A percentile compares a stretch with the other conserved stretches of the same genome.
These are phyloP conservation scores for Neoarthrinium moseri DNA, from an alignment of 2,329 filamentous ascomycete species.

Conservation along the genomic window DNA sequence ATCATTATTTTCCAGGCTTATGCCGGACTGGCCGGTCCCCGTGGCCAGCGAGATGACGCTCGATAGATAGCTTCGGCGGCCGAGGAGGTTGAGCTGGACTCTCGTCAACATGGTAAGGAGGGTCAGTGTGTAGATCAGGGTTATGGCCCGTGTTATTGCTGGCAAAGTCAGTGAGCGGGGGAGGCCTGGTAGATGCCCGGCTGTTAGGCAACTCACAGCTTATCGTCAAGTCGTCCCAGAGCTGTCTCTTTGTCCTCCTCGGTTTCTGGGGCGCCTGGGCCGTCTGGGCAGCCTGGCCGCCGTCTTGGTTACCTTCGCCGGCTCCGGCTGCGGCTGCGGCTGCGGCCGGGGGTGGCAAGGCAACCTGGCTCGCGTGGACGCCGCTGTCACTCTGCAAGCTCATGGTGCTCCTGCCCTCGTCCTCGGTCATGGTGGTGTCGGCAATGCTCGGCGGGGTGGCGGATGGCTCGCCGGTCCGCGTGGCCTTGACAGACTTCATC, in stretches of 20 bases:
- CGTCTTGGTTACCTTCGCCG: slow-evolving; percentile 41
- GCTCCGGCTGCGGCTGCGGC: no score
- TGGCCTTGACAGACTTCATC: slow-evolving; percentile 75
- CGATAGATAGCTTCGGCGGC: slow-evolving; percentile 90
- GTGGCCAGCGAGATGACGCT: slow-evolving; percentile 90
- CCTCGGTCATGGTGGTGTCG: slow-evolving; percentile 75
- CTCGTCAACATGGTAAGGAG: slow-evolving; percentile 89
- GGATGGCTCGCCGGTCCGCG: slow-evolving; percentile 53
- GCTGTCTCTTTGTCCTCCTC: slow-evolving; percentile 80
- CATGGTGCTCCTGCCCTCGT: slow-evolving; percentile 74
- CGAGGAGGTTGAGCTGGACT: slow-evolving; percentile 95
- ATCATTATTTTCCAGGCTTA: slow-evolving; percentile 90
- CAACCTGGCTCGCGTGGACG: slow-evolving; percentile 77
- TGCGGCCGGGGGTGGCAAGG: slow-evolving; percentile 51
- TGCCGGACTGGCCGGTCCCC: slow-evolving; percentile 69
- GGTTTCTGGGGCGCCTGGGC: slow-evolving; percentile 48
- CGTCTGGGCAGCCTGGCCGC: slow-evolving; percentile 31
- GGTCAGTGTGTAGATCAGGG: slow-evolving; percentile 85
- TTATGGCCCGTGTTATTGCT: slow-evolving; percentile 91
- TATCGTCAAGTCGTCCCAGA: slow-evolving; percentile 98
- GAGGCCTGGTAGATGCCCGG: not conserved
- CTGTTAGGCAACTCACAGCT: slow-evolving; percentile 62
- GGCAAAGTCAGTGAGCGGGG: slow-evolving; percentile 13
- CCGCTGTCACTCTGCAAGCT: slow-evolving; percentile 81
- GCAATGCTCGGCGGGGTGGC: slow-evolving; percentile 54